These are phyloP conservation scores for Neoboletus brunneissimus DNA, from an alignment of 768 basidiomycete genomes.

Conservation along the genomic window DNA sequence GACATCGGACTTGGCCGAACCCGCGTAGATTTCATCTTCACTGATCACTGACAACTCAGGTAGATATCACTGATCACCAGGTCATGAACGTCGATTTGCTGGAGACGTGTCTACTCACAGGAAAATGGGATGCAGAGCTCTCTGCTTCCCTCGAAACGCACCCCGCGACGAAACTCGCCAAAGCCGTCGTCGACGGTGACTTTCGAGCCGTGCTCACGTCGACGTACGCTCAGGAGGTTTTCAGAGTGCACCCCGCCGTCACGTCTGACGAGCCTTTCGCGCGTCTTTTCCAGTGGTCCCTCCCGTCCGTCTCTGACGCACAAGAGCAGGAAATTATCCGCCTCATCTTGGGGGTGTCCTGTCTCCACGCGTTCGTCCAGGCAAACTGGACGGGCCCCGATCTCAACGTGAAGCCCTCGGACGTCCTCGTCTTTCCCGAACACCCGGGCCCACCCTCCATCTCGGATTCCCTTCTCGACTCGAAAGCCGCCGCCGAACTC, in stretches of 20 bases:
- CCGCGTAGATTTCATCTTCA: neutral
- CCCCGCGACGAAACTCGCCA: constrained; percentile 40
- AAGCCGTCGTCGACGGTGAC: constrained; percentile 56
- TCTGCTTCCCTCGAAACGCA: constrained; percentile 19
- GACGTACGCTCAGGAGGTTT: constrained; percentile 39
- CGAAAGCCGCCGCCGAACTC: constrained; percentile 68
- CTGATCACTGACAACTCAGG: neutral
- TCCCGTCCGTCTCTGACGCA: constrained; percentile 30
- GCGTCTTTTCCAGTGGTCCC: constrained; percentile 33
- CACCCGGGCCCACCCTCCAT: constrained; percentile 21
- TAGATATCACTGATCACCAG: neutral
- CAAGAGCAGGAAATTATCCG: constrained; percentile 52
- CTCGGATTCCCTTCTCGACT: constrained; percentile 54
- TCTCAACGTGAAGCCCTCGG: constrained; percentile 53
- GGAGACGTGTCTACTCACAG: constrained; percentile 58
- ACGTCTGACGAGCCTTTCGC: constrained; percentile 41
- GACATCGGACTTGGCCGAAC: neutral
- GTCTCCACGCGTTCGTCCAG: constrained; percentile 88
- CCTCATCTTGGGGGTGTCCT: constrained; percentile 70
- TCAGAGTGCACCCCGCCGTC: constrained; percentile 31
- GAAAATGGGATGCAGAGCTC: constrained; percentile 39
- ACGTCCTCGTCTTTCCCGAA: constrained; percentile 38
- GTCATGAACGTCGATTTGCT: constrained; percentile 31
- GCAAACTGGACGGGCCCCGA: constrained; percentile 96
- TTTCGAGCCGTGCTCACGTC: constrained; percentile 55